A percentile compares a stretch with the other conserved stretches of the same genome.
phyloP scores from a whole-genome alignment of 2,329 filamentous ascomycete species.

The Achaetomium macrosporum region DNA sequence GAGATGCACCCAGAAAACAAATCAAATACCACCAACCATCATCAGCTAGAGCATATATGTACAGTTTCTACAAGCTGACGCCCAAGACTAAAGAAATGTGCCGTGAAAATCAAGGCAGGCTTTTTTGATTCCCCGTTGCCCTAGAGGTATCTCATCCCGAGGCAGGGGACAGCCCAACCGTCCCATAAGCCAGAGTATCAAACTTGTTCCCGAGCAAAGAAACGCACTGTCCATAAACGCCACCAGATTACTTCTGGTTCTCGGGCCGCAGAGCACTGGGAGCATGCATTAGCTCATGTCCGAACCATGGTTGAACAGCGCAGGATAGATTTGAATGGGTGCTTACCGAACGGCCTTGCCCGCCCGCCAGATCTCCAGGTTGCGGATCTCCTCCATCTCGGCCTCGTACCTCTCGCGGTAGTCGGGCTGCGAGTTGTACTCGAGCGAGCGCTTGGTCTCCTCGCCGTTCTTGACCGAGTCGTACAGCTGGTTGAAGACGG shows the following conservation, averaged over 20 bases:
- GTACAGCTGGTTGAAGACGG: slow-evolving; percentile 97
- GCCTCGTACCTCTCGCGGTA: slow-evolving; percentile 97
- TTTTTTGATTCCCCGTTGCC: slow-evolving; percentile 19
- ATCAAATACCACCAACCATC: slow-evolving; percentile 6
- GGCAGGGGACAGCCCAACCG: slow-evolving; percentile 10
- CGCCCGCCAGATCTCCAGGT: slow-evolving; percentile 97
- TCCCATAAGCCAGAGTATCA: slow-evolving; percentile 19
- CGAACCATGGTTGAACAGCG: background rate
- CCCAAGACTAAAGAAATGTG: slow-evolving; percentile 16
- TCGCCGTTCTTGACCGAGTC: slow-evolving; percentile 83
- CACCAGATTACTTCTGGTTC: slow-evolving; percentile 64
- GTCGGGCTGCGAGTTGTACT: slow-evolving; percentile 93
- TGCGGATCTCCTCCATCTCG: slow-evolving; percentile 97
- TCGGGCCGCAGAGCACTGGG: slow-evolving; percentile 70
- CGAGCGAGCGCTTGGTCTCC: slow-evolving; percentile 93
- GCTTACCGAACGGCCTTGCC: slow-evolving; percentile 89
- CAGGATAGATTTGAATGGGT: slow-evolving; percentile 1
- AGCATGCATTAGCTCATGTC: background rate
- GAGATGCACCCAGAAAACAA: background rate
- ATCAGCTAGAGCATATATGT: slow-evolving; percentile 20
- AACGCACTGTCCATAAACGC: slow-evolving; percentile 14
- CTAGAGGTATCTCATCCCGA: slow-evolving; percentile 21
- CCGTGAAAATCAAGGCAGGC: slow-evolving; percentile 15
- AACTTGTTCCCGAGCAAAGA: slow-evolving; percentile 16
- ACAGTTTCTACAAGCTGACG: slow-evolving; percentile 16